Evolutionary conservation across 2,329 filamentous ascomycete species (phyloP), one percentile per base, ranked within the genome.

Genomic region (Ilyonectria robusta): DNA sequence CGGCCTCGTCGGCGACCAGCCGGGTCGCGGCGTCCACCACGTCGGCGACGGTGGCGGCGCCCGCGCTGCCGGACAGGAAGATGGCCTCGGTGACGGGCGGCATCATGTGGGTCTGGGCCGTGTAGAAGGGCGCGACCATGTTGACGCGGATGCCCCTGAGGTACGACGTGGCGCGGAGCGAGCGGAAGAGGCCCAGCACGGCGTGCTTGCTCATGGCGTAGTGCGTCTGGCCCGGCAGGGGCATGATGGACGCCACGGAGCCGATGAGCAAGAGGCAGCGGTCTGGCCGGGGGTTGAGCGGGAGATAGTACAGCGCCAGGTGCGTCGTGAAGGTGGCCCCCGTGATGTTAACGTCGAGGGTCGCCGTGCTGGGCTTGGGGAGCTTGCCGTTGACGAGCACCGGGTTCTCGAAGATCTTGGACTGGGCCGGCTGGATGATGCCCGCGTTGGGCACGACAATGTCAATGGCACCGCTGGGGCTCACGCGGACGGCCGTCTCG

Each of bases 381-480:
- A 85, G 81, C 17, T 75, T 76, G 7, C 78, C 78, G 61, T 85
- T 82, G 44, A 85, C 79, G 63, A 82, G 79, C 26, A 68, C 70
- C 0, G 87, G 87, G 50, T 77, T 71, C 75, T 89, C 87, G 67
- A 91, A 86, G 6, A 69, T 71, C 31, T 76, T 73, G 1, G 76
- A 72, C 21, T 75, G 70, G 50, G 62, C 62, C n/a, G 72, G 66
- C 35, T 78, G 66, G 60, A 84, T 82, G 70, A 92, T 87, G 53
- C 91, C 91, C 0, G 91, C 91, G 75, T 92, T 92, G 67, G 90
- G 89, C 51, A 92, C 88, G 5, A 92, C 89, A 21, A 85, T 82
- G 77, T 92, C 89, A 68, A 92, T 85, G 13, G 85, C 84, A 17
- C 85, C 84, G 57, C 86, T 83, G 0, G 84, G 84, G 66, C 87